A percentile compares a stretch with the other conserved stretches of the same genome.
Evolutionary conservation across 2,329 filamentous ascomycete species (phyloP).

Genomic region (Dendryphion nanum): DNA sequence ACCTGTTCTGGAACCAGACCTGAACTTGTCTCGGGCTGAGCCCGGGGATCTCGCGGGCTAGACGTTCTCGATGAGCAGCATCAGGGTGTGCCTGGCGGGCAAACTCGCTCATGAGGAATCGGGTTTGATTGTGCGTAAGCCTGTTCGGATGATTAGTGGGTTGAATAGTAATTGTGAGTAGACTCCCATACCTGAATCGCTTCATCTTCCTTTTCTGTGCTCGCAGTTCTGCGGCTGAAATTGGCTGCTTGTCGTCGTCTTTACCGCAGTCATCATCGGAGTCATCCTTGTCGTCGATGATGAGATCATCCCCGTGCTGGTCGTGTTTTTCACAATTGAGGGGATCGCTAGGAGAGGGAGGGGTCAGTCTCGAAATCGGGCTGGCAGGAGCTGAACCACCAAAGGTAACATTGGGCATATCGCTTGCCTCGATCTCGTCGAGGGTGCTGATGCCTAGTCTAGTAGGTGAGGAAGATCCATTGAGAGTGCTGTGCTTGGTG

Average conservation of each 20-base stretch:
- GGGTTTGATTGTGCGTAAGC: constrained; percentile 94
- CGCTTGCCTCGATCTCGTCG: constrained; percentile 35
- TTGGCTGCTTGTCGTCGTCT: constrained; percentile 34
- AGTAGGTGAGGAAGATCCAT: constrained; percentile 25
- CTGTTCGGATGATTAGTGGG: constrained; percentile 46
- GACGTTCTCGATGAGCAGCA: constrained; percentile 80
- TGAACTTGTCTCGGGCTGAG: constrained; percentile 91
- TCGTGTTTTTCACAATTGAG: constrained; percentile 39
- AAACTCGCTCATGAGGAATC: constrained; percentile 96
- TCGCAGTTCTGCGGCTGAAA: constrained; percentile 49
- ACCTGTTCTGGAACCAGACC: constrained; percentile 99
- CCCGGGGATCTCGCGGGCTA: constrained; percentile 88
- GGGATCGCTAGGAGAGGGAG: constrained; percentile 41
- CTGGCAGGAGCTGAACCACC: constrained; percentile 47
- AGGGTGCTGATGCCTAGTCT: constrained; percentile 31
- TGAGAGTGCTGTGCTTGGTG: constrained; percentile 29
- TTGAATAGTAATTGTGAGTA: not conserved
- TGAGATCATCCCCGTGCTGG: constrained; percentile 37
- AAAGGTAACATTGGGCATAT: constrained; percentile 37
- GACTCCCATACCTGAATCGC: constrained; percentile 66
- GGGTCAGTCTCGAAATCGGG: constrained; percentile 46
- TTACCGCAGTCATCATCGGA: constrained; percentile 24
- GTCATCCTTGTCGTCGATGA: constrained; percentile 42
- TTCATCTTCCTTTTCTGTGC: constrained; percentile 62
- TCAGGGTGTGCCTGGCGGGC: constrained; percentile 92